Evolutionary conservation across 2,329 filamentous ascomycete genomes (phyloP).

Genomic region (Fusarium chuoi): DNA sequence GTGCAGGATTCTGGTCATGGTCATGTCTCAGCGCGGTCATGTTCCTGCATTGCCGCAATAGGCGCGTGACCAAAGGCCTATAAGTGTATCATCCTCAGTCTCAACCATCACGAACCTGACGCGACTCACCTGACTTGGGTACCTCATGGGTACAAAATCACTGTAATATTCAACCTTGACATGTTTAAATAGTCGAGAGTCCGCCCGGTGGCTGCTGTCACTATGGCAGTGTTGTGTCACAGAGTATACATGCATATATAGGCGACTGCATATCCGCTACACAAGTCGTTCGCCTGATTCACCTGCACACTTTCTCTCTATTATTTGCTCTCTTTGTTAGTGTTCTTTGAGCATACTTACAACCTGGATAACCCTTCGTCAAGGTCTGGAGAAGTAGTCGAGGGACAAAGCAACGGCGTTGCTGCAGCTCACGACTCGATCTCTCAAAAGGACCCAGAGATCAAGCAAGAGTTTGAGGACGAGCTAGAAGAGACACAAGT

Average conservation of each 20-base stretch:
- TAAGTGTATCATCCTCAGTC: conserved; percentile 29
- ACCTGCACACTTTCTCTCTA: neutral
- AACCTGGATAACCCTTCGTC: conserved; percentile 25
- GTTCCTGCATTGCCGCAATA: conserved; percentile 33
- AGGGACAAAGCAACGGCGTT: conserved; percentile 24
- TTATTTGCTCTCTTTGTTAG: neutral
- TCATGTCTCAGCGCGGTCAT: conserved; percentile 36
- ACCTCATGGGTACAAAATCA: conserved; percentile 1
- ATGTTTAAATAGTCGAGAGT: conserved; percentile 24
- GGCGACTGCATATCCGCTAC: conserved; percentile 29
- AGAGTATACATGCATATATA: conserved; percentile 12
- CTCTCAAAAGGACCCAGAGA: conserved; percentile 9
- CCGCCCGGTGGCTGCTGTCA: neutral
- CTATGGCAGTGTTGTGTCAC: conserved; percentile 18
- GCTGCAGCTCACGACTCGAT: conserved; percentile 26
- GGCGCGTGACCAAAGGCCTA: conserved; percentile 26
- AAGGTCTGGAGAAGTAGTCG: conserved; percentile 21
- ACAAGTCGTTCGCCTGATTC: conserved; percentile 5
- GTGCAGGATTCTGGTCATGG: conserved; percentile 21
- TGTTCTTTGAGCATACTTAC: neutral
- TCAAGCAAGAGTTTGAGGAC: conserved; percentile 1
- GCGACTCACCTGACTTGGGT: conserved; percentile 35
- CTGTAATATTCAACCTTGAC: neutral
- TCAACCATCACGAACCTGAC: conserved; percentile 36
- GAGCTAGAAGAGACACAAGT: neutral